Base-by-base conservation (phyloP, 2,329 filamentous ascomycete species). In the Ceratocystis diversiconidia region DNA sequence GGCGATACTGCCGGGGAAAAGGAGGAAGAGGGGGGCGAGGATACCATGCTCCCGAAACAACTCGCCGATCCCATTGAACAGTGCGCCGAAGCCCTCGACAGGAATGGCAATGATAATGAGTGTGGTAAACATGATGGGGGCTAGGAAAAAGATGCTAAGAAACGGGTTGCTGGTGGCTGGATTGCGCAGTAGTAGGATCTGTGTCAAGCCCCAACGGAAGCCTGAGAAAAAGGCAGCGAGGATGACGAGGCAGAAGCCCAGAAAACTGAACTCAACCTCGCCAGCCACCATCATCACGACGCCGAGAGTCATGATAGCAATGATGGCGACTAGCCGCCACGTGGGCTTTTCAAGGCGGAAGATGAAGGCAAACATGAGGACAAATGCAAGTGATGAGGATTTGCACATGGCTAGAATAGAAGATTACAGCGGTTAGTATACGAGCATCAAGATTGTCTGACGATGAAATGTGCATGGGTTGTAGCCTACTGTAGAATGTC, bases 241-340 rank as follows among this genome's bases (percentile, higher is more conserved):
- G 75, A 99, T 97, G 76, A 97, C 89, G 69, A 99, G 86, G 60
- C 90, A 76, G 75, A 99, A 99, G 52, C 94, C 94, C 36, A 90
- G 80, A 0, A 87, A 80, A 71, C 91, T 85, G 76, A 99, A 99
- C 62, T 90, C 86, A 46, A 95, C 86, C 76, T 99, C 94, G 68
- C 92, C 94, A 5, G 91, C 90, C 0, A 97, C 94, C 94, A 99
- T 99, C 85, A 97, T 95, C 68, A 99, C 81, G 7, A 99, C 92
- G 68, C 94, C 94, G 1, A 85, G 71, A 0, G 92, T 96, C 94
- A 99, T 97, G 71, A 88, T 86, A 64, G 85, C 82, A 70, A 99
- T 97, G 70, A 97, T 94, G 69, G 82, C 80, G 48, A 95, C 87
- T 7, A 99, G 83, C 71, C 87, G 89, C 80, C 88, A 85, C 0